Conservation (phyloP, 345 rosid species). For the Salix arbutifolia region DNA sequence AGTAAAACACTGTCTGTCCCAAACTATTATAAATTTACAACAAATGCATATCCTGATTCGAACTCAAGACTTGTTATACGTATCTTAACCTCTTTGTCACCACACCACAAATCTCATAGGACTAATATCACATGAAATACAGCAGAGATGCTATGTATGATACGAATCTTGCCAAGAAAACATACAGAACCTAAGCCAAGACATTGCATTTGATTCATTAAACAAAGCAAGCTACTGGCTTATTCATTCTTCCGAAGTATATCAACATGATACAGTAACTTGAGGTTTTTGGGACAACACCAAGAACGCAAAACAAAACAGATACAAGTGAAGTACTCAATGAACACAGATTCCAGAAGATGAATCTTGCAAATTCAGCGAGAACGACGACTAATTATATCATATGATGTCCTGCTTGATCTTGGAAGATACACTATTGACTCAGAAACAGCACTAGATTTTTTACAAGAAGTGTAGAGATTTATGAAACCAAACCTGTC, state of each 20-base stretch:
- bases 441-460: conserved; percentile 58
- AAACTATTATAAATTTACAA: too few species aligned
- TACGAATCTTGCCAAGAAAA: neutral
- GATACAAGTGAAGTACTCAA: neutral
- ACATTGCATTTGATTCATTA: neutral
- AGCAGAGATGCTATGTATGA: conserved; percentile 12
- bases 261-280: conserved; percentile 7
- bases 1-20: too few species aligned
- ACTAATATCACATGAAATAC: conserved; percentile 30
- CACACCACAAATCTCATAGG: too few species aligned
- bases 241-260: neutral
- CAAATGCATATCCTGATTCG: too few species aligned
- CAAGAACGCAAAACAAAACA: neutral
- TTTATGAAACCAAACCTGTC: conserved; percentile 56
- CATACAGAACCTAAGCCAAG: neutral
- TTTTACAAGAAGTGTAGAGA: conserved; percentile 66
- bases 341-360: neutral
- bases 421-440: conserved; percentile 64
- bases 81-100: too few species aligned
- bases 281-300: neutral
- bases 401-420: conserved; percentile 35
- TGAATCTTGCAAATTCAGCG: conserved; percentile 10
- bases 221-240: neutral
- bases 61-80: too few species aligned
- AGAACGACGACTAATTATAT: conserved; percentile 29